phyloP scores from a whole-genome alignment of 1,139 yeast species.

The Kurtzmaniella quercitrusa region DNA sequence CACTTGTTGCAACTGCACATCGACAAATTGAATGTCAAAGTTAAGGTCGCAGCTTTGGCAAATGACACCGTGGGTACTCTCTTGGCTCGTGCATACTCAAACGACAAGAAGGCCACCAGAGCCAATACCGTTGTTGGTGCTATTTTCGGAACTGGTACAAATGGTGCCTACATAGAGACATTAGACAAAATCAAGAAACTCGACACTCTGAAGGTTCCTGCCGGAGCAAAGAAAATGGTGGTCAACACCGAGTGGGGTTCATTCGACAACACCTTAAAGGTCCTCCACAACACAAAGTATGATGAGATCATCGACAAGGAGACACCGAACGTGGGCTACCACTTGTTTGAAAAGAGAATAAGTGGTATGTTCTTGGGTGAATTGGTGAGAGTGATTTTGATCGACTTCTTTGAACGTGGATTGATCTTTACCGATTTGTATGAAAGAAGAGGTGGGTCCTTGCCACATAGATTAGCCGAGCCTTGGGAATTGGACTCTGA shows the following conservation, averaged over 20 bases:
- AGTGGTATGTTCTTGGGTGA: conserved; percentile 96
- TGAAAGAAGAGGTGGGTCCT: conserved; percentile 44
- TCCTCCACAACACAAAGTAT: conserved; percentile 71
- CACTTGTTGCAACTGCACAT: conserved; percentile 64
- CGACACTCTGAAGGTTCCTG: conserved; percentile 34
- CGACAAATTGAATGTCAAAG: conserved; percentile 55
- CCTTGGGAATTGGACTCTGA: conserved; percentile 83
- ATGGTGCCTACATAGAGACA: conserved; percentile 86
- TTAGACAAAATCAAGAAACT: conserved; percentile 69
- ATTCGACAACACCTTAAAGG: conserved; percentile 72
- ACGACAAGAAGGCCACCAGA: conserved; percentile 49
- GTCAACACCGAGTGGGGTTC: conserved; percentile 98
- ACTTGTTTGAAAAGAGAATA: conserved; percentile 88
- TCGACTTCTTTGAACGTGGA: conserved; percentile 59
- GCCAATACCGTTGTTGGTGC: conserved; percentile 79
- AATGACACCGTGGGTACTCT: conserved; percentile 95
- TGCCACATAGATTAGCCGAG: conserved; percentile 63
- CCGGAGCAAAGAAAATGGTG: conserved; percentile 69
- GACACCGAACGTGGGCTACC: conserved; percentile 83
- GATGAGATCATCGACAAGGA: conserved; percentile 64
- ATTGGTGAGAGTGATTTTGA: conserved; percentile 65
- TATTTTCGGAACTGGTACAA: conserved; percentile 94
- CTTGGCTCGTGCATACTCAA: conserved; percentile 80
- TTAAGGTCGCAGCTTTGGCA: conserved; percentile 80
- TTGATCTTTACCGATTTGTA: conserved; percentile 54